A percentile compares a stretch with the other conserved stretches of the same genome.
phyloP scores from a whole-genome alignment of 495 filamentous ascomycete species.

The Oidiodendron maius region DNA sequence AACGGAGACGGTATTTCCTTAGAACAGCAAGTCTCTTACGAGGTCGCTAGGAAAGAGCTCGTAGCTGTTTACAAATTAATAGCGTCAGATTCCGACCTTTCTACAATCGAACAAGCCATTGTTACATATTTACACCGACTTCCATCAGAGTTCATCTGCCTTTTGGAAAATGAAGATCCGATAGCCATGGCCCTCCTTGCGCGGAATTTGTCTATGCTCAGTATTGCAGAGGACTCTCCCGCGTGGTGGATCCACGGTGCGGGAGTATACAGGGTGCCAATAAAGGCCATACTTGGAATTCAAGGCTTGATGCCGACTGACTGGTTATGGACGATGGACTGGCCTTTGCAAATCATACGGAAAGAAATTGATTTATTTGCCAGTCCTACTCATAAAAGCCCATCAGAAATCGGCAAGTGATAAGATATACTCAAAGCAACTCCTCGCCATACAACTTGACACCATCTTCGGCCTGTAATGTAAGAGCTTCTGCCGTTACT shows the following conservation, averaged over 20 bases:
- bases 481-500: no score
- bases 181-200: conserved; percentile 7
- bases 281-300: conserved; percentile 1
- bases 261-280: background rate
- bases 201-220: background rate
- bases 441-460: no score
- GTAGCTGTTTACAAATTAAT: conserved; percentile 1
- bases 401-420: no score
- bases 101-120: conserved; percentile 6
- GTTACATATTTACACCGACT: conserved; percentile 2
- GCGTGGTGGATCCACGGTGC: conserved; percentile 15
- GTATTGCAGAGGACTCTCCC: background rate
- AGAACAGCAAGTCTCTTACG: background rate
- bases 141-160: conserved; percentile 3
- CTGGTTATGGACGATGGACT: conserved; percentile 9
- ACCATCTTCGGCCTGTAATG: no score
- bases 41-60: background rate
- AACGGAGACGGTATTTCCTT: background rate
- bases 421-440: no score
- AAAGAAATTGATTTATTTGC: background rate
- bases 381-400: no score
- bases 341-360: conserved; percentile 3
- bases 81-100: background rate
- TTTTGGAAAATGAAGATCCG: conserved; percentile 3
- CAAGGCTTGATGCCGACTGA: conserved; percentile 2